A percentile compares a stretch with the other conserved stretches of the same genome.
These are phyloP conservation scores for Phytophthora brassicae DNA, from an alignment of 352 stramenopile species.

Conservation along the genomic window DNA sequence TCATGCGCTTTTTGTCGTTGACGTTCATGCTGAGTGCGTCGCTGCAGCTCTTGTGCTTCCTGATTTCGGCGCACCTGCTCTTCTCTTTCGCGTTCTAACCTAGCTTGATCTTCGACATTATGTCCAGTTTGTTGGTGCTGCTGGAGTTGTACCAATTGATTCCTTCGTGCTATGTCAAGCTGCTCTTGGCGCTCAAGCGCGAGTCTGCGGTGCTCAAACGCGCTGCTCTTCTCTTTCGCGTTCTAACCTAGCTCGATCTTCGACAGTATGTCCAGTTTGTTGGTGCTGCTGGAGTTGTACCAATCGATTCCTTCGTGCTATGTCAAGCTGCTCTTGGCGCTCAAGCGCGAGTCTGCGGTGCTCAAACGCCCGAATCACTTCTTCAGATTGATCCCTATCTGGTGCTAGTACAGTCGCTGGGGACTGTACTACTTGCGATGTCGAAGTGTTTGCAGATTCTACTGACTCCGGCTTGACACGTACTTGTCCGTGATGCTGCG, in stretches of 20 bases:
- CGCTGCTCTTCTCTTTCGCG: no score
- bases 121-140: constrained; percentile 14
- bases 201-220: constrained; percentile 37
- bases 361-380: constrained; percentile 32
- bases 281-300: constrained; percentile 18
- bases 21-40: constrained; percentile 23
- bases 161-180: constrained; percentile 8
- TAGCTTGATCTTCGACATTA: constrained; percentile 13
- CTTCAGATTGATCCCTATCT: constrained; percentile 20
- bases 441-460: background rate
- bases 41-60: constrained; percentile 14
- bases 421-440: background rate
- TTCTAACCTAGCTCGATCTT: constrained; percentile 13
- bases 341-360: constrained; percentile 32
- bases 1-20: constrained; percentile 24
- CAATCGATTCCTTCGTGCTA: constrained; percentile 9
- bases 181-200: constrained; percentile 28
- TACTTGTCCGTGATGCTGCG: constrained; percentile 19
- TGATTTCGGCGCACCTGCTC: constrained; percentile 4
- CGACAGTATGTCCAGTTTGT: constrained; percentile 9
- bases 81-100: constrained; percentile 14
- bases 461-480: constrained; percentile 30
- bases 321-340: constrained; percentile 20
- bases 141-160: constrained; percentile 16
- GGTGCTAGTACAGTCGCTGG: background rate